These are phyloP conservation scores for Aspergillus transmontanensis DNA, from an alignment of 2,329 filamentous ascomycete species.

Conservation along the genomic window DNA sequence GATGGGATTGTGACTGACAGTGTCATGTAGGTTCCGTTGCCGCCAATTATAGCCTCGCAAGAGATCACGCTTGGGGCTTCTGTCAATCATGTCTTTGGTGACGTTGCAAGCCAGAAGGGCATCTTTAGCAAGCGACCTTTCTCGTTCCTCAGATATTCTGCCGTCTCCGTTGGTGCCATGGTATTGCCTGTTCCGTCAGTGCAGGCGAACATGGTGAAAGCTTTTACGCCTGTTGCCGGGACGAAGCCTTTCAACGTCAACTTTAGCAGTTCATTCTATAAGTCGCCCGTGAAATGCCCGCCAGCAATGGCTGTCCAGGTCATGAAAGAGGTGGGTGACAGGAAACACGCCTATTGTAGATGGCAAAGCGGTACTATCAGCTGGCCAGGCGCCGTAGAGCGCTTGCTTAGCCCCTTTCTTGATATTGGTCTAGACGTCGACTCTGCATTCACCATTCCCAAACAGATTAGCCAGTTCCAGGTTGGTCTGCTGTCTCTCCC, in stretches of 20 bases:
- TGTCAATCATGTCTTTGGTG: slow-evolving; percentile 32
- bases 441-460: slow-evolving; percentile 19
- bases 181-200: slow-evolving; percentile 36
- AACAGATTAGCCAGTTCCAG: slow-evolving; percentile 35
- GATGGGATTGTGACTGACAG: slow-evolving; percentile 7
- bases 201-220: slow-evolving; percentile 32
- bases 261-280: slow-evolving; percentile 30
- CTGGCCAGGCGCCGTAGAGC: slow-evolving; percentile 35
- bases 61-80: slow-evolving; percentile 37
- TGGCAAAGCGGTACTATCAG: slow-evolving; percentile 41
- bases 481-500: slow-evolving; percentile 36
- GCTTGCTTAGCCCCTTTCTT: slow-evolving; percentile 27
- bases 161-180: slow-evolving; percentile 28
- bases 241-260: slow-evolving; percentile 37
- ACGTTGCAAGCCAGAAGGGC: slow-evolving; percentile 29
- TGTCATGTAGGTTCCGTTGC: slow-evolving; percentile 32
- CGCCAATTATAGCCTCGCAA: slow-evolving; percentile 29
- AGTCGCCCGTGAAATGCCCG: slow-evolving; percentile 28
- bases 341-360: slow-evolving; percentile 34
- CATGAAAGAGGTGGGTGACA: slow-evolving; percentile 32
- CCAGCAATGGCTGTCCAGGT: slow-evolving; percentile 37
- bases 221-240: slow-evolving; percentile 33
- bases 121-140: slow-evolving; percentile 32
- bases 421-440: slow-evolving; percentile 27
- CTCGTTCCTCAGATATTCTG: slow-evolving; percentile 36